These are phyloP conservation scores for Euphorbia corollata DNA, from an alignment of 441 rosid species.

Conservation along the genomic window DNA sequence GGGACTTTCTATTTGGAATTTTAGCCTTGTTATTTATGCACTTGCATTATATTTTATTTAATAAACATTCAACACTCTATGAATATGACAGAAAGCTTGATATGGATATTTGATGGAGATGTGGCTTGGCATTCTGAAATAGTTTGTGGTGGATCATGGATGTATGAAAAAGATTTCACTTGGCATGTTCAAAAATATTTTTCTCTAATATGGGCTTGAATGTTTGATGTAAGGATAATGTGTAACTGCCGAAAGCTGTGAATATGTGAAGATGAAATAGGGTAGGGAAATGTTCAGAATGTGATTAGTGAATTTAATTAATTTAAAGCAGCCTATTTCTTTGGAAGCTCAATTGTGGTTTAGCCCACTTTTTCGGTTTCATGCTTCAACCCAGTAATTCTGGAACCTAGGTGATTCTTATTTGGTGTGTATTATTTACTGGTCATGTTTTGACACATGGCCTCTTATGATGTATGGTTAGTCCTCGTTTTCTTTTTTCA, in stretches of 20 bases:
- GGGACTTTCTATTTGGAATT: not conserved
- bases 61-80: not conserved
- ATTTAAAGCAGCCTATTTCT: not conserved
- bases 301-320: too few species aligned
- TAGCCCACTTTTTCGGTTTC: not conserved
- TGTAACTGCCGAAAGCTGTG: not conserved
- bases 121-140: not conserved
- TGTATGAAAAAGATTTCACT: not conserved
- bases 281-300: not conserved
- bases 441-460: too few species aligned
- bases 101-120: slow-evolving; percentile 2
- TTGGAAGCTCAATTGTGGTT: slow-evolving; percentile 5
- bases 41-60: not conserved
- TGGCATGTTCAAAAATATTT: not conserved
- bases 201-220: not conserved
- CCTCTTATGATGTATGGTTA: too few species aligned
- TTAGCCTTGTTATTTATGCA: not conserved
- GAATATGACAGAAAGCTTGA: not conserved
- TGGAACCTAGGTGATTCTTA: not conserved
- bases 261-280: not conserved
- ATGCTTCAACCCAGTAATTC: not conserved
- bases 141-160: not conserved
- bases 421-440: too few species aligned
- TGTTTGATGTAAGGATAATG: not conserved
- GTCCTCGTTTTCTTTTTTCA: too few species aligned